A percentile compares a stretch with the other conserved stretches of the same genome.
Evolutionary conservation across 345 rosid species (phyloP).

Genomic region (Microthlaspi erraticum): DNA sequence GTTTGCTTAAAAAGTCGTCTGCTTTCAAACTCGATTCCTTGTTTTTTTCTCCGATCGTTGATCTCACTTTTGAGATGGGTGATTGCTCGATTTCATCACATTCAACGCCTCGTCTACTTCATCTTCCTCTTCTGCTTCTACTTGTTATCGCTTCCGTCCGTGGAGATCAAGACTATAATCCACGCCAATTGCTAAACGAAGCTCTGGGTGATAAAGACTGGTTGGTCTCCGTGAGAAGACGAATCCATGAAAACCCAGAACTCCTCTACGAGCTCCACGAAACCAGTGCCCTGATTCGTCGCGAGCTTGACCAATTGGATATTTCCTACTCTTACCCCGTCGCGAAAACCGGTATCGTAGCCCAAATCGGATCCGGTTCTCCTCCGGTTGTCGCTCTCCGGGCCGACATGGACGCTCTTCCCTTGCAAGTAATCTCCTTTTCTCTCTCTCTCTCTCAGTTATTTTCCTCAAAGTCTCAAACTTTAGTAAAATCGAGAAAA

Average conservation of each 20-base stretch:
- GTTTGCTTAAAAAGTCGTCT: neutral
- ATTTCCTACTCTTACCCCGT: constrained; percentile 66
- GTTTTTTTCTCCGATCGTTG: no score
- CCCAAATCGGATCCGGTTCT: constrained; percentile 72
- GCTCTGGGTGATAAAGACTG: constrained; percentile 61
- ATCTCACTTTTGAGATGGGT: constrained; percentile 13
- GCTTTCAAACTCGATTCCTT: neutral
- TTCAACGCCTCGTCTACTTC: constrained; percentile 11
- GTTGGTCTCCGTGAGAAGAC: constrained; percentile 68
- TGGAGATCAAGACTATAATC: constrained; percentile 44
- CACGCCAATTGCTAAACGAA: constrained; percentile 46
- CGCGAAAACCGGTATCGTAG: constrained; percentile 76
- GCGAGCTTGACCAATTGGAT: constrained; percentile 62
- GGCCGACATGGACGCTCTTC: constrained; percentile 92
- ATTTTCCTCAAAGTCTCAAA: no score
- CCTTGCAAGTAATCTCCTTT: constrained; percentile 47
- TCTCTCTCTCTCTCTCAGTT: no score
- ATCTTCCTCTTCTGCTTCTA: neutral
- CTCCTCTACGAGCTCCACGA: constrained; percentile 69
- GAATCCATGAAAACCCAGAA: constrained; percentile 87
- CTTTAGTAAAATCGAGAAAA: no score
- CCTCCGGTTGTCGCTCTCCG: constrained; percentile 78
- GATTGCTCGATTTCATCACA: constrained; percentile 10
- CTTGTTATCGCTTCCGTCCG: neutral
- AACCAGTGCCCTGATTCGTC: constrained; percentile 75